A percentile compares a stretch with the other conserved stretches of the same genome.
These are phyloP conservation scores for Cutaneotrichosporon dermatis DNA, from an alignment of 1,284 basidiomycete species.

Conservation along the genomic window DNA sequence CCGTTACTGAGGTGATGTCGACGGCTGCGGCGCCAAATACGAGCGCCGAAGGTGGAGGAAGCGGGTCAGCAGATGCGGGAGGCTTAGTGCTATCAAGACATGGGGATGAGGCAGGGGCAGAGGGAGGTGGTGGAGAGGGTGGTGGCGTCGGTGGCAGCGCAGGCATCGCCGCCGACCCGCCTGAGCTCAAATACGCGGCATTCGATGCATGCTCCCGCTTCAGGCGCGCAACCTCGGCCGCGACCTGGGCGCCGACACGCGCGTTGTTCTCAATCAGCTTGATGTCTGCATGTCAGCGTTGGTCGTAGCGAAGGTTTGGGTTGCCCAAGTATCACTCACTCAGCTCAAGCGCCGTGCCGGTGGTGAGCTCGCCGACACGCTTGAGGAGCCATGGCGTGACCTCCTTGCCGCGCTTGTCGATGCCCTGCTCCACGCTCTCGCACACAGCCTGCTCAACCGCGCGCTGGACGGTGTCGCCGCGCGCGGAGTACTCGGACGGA, in stretches of 20 bases:
- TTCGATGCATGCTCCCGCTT: constrained; percentile 24
- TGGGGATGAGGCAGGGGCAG: background rate
- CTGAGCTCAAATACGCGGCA: constrained; percentile 18
- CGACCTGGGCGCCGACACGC: constrained; percentile 74
- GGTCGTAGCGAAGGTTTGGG: background rate
- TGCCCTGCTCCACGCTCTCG: constrained; percentile 77
- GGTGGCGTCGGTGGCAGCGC: background rate
- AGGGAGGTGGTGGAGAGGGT: background rate
- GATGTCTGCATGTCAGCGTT: constrained; percentile 58
- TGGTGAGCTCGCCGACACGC: constrained; percentile 76
- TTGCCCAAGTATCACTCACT: constrained; percentile 53
- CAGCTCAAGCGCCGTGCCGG: constrained; percentile 66
- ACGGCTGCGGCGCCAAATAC: constrained; percentile 80
- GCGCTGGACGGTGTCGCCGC: constrained; percentile 67
- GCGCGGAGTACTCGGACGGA: constrained; percentile 66
- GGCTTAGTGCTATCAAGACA: background rate
- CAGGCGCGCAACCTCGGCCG: constrained; percentile 67
- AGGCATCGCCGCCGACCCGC: background rate
- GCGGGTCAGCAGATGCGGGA: background rate
- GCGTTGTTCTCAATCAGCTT: constrained; percentile 92
- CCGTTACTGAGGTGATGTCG: constrained; percentile 66
- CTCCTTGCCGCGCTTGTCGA: constrained; percentile 79
- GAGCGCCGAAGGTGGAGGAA: constrained; percentile 51
- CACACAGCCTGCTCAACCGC: constrained; percentile 79
- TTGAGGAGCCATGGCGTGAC: constrained; percentile 92